Conservation (phyloP, 768 basidiomycete genomes). For the Mycena polygramma region DNA sequence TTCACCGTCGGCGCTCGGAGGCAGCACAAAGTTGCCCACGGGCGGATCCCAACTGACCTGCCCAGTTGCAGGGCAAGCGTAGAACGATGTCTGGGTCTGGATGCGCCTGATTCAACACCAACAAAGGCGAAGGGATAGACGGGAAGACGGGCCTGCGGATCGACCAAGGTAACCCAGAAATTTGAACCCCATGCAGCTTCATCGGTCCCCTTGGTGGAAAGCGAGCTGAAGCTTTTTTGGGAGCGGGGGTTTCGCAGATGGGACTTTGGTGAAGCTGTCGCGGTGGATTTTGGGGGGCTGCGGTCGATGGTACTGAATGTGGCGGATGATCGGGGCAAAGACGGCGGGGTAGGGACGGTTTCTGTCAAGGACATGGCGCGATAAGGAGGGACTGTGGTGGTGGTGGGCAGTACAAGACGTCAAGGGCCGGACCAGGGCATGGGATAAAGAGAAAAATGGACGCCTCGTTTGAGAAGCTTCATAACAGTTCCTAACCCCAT, state of each 20-base stretch:
- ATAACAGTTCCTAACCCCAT: slow-evolving; percentile 3
- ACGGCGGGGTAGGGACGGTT: slow-evolving; percentile 27
- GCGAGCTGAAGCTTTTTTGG: slow-evolving; percentile 38
- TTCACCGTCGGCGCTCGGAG: slow-evolving; percentile 86
- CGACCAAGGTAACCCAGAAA: slow-evolving; percentile 84
- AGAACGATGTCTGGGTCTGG: slow-evolving; percentile 80
- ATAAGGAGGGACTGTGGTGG: not conserved
- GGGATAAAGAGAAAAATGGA: not conserved
- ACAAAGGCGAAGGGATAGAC: slow-evolving; percentile 24
- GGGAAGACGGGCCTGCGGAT: slow-evolving; percentile 79
- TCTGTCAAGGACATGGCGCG: slow-evolving; percentile 33
- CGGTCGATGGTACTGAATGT: slow-evolving; percentile 31
- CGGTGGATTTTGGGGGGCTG: slow-evolving; percentile 17
- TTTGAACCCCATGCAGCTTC: slow-evolving; percentile 85
- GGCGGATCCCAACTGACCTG: slow-evolving; percentile 63
- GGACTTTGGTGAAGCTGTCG: slow-evolving; percentile 43
- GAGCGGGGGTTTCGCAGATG: slow-evolving; percentile 43
- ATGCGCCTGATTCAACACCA: slow-evolving; percentile 23
- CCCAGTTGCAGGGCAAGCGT: slow-evolving; percentile 90
- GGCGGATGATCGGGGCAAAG: slow-evolving; percentile 35
- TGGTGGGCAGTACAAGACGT: not conserved
- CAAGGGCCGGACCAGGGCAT: slow-evolving; percentile 9
- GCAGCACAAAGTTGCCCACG: slow-evolving; percentile 90
- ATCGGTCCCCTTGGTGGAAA: slow-evolving; percentile 47
- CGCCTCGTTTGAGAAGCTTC: not conserved